Conservation (phyloP, 2,329 filamentous ascomycete species). For the Apiospora koreana region DNA sequence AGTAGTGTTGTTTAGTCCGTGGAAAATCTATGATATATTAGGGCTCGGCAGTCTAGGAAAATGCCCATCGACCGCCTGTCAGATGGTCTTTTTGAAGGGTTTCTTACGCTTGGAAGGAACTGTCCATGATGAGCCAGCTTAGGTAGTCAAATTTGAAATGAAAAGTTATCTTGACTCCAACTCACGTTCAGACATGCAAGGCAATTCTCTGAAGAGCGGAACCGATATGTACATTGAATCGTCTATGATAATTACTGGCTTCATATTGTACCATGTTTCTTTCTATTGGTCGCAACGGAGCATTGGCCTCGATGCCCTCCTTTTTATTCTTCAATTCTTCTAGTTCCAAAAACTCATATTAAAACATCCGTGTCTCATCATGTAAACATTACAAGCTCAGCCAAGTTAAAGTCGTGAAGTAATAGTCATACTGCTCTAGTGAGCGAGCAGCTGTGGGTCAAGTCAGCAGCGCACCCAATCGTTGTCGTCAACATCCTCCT, state of each 20-base stretch:
- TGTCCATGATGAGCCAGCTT: background rate
- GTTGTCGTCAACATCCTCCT: background rate
- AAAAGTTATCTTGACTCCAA: background rate
- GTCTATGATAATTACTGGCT: background rate
- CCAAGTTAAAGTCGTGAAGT: background rate
- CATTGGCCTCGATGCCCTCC: background rate
- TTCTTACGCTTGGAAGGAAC: background rate
- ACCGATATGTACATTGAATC: background rate
- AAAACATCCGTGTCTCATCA: constrained; percentile 6
- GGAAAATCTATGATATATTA: background rate
- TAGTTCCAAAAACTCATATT: background rate
- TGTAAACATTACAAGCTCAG: constrained; percentile 1
- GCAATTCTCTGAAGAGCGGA: background rate
- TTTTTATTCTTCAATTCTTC: background rate
- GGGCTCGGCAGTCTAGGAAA: background rate
- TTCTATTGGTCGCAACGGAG: background rate
- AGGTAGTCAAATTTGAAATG: background rate
- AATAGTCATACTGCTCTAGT: background rate
- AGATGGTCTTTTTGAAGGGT: background rate
- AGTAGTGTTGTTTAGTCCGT: background rate
- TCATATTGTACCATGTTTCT: background rate
- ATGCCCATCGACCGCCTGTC: background rate
- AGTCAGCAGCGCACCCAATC: background rate
- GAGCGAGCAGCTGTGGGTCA: too few species aligned
- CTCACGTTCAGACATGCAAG: background rate